phyloP scores from a whole-genome alignment of 2,329 filamentous ascomycete genomes.

The Xylariaceae sp. region DNA sequence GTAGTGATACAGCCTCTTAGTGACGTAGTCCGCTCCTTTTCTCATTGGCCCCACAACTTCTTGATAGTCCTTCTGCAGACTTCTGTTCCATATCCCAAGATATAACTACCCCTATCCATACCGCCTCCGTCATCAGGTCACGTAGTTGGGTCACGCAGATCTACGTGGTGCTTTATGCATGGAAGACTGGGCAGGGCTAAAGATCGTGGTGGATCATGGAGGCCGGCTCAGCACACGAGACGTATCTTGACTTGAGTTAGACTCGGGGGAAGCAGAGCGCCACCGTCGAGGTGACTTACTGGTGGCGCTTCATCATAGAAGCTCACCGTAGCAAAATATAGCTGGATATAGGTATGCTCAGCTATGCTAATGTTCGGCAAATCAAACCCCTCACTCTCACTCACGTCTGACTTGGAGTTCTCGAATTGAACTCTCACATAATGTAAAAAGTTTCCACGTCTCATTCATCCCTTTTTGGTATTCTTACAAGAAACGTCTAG shows the following conservation, averaged over 20 bases:
- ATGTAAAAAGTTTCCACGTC: neutral
- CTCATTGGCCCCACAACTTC: no score
- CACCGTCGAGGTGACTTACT: neutral
- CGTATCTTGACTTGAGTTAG: neutral
- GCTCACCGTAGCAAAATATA: neutral
- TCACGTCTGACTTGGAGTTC: neutral
- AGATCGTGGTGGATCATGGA: neutral
- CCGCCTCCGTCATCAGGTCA: conserved; percentile 6
- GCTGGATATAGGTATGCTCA: neutral
- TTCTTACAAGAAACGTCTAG: conserved; percentile 16
- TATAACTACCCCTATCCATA: neutral
- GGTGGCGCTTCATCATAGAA: neutral
- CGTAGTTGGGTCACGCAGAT: conserved; percentile 8
- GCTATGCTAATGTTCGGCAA: no score
- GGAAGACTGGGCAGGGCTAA: neutral
- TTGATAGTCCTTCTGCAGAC: no score
- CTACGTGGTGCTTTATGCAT: conserved; percentile 6
- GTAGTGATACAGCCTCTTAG: no score
- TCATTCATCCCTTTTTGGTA: conserved; percentile 13
- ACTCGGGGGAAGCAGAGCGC: neutral
- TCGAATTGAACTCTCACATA: neutral
- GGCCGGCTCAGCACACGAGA: neutral
- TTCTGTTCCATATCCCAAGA: no score
- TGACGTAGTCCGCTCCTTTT: no score
- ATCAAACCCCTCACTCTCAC: neutral